Evolutionary conservation across 805 yeast genomes (phyloP), one percentile per base, ranked within the genome.

Genomic region (Peterozyma xylosa): DNA sequence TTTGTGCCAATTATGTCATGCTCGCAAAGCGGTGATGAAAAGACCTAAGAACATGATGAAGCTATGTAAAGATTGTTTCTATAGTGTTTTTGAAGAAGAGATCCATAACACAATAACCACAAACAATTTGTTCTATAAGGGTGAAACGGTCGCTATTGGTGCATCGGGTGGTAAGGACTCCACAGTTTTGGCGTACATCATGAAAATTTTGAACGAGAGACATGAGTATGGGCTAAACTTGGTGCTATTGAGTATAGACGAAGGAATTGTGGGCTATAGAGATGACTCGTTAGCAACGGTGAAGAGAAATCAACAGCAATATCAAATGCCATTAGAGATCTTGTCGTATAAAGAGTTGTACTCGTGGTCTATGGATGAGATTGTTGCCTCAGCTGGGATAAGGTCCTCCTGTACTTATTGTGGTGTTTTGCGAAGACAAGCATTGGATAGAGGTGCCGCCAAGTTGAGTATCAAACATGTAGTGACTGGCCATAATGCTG

Each of bases 111-210:
- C 99, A 2, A 91, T 93, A 38, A 67, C 72, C 11, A 68, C 75
- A 33, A 82, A 83, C 43, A 68, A 77, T 1, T 71, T 93, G 39
- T 93, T 93, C 55, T 60, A 77, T 18, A 70, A 66, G 0, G 98
- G 98, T 13, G 99, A 93, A 57, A 74, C 67, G 27, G 90, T 93
- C 2, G 99, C 98, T 14, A 90, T 93, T 18, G 99, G 99, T 14
- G 99, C 99, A 0, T 87, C 96, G 1, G 99, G 99, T 21, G 99
- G 99, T 42, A 93, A 93, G 56, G 99, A 93, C 60, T 87, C 96
- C 4, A 93, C 99, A 0, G 99, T 93, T 1, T 66, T 93, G 30
- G 99, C 98, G 0, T 79, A 90, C 38, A 78, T 93, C 2, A 63
- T 93, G 62, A 93, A 89, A 56, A 76, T 91, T 0, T 67, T 93